These are phyloP conservation scores for Aspergillus calidoustus DNA, from an alignment of 2,329 filamentous ascomycete species.

Conservation along the genomic window DNA sequence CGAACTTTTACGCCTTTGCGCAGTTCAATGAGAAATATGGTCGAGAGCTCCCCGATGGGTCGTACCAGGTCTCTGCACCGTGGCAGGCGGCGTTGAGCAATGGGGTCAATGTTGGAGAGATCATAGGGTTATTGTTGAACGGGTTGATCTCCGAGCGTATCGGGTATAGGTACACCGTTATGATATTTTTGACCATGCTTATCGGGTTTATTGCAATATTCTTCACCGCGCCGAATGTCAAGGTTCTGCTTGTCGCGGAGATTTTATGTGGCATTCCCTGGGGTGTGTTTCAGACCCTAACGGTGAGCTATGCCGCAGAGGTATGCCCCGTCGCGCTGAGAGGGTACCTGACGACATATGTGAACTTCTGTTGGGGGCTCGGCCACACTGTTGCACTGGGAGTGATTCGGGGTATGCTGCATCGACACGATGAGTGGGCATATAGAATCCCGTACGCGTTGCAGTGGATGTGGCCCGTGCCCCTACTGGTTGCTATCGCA, in stretches of 20 bases:
- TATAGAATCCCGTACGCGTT: constrained; percentile 43
- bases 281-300: constrained; percentile 38
- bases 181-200: constrained; percentile 53
- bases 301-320: constrained; percentile 47
- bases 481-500: constrained; percentile 20
- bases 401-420: neutral
- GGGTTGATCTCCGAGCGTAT: constrained; percentile 27
- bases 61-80: constrained; percentile 37
- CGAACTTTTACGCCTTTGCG: constrained; percentile 38
- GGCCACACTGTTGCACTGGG: neutral
- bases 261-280: neutral
- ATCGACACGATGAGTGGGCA: constrained; percentile 26
- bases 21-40: constrained; percentile 25
- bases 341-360: constrained; percentile 45
- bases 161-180: constrained; percentile 26
- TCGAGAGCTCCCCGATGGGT: constrained; percentile 12
- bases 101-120: constrained; percentile 38
- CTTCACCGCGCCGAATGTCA: neutral
- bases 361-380: constrained; percentile 44
- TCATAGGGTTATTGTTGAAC: constrained; percentile 28
- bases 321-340: constrained; percentile 45
- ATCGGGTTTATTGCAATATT: constrained; percentile 29
- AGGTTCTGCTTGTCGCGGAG: neutral
- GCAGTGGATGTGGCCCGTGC: constrained; percentile 10
- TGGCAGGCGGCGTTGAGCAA: constrained; percentile 44